Evolutionary conservation across 1,284 basidiomycete species (phyloP).

Genomic region (Ceratobasidium sp.): DNA sequence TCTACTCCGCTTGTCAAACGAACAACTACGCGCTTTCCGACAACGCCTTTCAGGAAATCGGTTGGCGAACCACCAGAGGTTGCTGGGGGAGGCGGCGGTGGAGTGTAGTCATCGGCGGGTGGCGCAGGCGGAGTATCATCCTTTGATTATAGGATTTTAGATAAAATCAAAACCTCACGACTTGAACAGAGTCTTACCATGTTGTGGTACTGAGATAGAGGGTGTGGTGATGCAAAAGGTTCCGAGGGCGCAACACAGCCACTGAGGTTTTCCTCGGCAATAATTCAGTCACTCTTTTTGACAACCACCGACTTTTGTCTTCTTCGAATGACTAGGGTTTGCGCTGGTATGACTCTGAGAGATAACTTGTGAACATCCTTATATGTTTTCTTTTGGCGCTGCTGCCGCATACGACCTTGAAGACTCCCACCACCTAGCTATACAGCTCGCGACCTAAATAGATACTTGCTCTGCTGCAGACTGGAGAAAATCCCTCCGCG

Average conservation of each 20-base stretch:
- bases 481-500: too few species aligned
- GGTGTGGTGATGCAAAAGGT: not conserved
- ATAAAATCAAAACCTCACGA: slow-evolving; percentile 43
- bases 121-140: slow-evolving; percentile 45
- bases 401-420: too few species aligned
- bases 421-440: too few species aligned
- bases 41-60: slow-evolving; percentile 92
- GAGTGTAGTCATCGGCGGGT: slow-evolving; percentile 53
- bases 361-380: slow-evolving; percentile 54
- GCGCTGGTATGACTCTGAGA: not conserved
- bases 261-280: slow-evolving; percentile 14
- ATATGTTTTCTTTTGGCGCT: slow-evolving; percentile 50
- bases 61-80: slow-evolving; percentile 80
- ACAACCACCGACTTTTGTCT: slow-evolving; percentile 65
- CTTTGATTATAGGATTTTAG: not conserved
- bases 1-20: slow-evolving; percentile 96
- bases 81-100: slow-evolving; percentile 66
- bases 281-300: slow-evolving; percentile 65
- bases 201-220: not conserved
- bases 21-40: slow-evolving; percentile 95
- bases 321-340: slow-evolving; percentile 63
- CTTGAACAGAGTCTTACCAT: slow-evolving; percentile 54
- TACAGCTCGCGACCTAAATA: too few species aligned
- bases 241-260: not conserved
- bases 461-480: too few species aligned